A percentile compares a stretch with the other conserved stretches of the same genome.
phyloP scores from a whole-genome alignment of 2,329 filamentous ascomycete genomes.

The Xylariaceae sp. region DNA sequence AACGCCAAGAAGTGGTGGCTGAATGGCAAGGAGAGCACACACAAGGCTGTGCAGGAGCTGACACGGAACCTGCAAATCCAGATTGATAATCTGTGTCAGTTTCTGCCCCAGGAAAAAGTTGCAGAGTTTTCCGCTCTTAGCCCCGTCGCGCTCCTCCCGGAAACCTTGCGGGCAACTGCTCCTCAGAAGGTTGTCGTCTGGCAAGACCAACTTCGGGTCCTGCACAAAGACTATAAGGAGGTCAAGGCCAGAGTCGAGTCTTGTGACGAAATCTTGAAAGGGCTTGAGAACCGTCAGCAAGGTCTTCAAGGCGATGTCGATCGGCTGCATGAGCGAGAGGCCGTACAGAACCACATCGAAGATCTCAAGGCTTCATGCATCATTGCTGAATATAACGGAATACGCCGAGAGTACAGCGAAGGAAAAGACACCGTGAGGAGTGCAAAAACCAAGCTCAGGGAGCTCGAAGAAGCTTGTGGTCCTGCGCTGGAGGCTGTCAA shows the following conservation, averaged over 20 bases:
- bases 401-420: conserved; percentile 38
- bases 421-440: conserved; percentile 48
- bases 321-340: conserved; percentile 66
- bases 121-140: conserved; percentile 84
- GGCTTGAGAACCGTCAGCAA: conserved; percentile 65
- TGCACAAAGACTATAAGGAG: conserved; percentile 63
- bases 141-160: conserved; percentile 71
- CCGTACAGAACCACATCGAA: conserved; percentile 55
- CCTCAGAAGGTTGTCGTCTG: conserved; percentile 70
- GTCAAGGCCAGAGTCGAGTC: conserved; percentile 49
- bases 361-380: conserved; percentile 60
- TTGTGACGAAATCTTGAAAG: conserved; percentile 56
- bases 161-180: conserved; percentile 84
- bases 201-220: conserved; percentile 65
- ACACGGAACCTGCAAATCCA: conserved; percentile 75
- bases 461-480: conserved; percentile 50
- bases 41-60: conserved; percentile 59
- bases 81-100: conserved; percentile 96
- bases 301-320: conserved; percentile 76
- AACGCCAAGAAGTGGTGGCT: conserved; percentile 75
- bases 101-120: conserved; percentile 91
- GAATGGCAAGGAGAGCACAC: conserved; percentile 55
- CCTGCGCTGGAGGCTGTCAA: conserved; percentile 65
- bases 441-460: conserved; percentile 48
- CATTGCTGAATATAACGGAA: conserved; percentile 55